These are phyloP conservation scores for Tricholoma terreum DNA, from an alignment of 768 basidiomycete genomes.

Conservation along the genomic window DNA sequence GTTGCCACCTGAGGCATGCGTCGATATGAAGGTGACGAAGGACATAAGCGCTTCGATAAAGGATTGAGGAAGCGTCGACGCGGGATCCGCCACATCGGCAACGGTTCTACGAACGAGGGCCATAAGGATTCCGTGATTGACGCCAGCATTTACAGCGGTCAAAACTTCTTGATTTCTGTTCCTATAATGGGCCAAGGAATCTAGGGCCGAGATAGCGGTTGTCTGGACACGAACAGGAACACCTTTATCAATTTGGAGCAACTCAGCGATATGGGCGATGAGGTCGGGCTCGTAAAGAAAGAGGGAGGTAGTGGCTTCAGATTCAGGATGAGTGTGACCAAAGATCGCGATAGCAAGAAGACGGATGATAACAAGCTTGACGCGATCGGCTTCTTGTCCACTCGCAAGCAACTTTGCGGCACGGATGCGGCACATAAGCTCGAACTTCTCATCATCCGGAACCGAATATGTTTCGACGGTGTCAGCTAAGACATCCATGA, in stretches of 20 bases:
- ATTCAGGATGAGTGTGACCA: constrained; percentile 81
- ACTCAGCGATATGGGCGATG: constrained; percentile 82
- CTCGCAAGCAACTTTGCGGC: constrained; percentile 66
- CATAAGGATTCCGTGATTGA: constrained; percentile 95
- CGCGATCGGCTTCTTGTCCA: constrained; percentile 58
- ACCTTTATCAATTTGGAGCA: constrained; percentile 76
- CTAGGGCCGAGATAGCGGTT: constrained; percentile 84
- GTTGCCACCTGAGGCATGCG: constrained; percentile 80
- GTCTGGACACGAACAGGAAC: constrained; percentile 75
- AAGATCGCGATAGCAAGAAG: constrained; percentile 89
- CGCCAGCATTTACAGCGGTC: constrained; percentile 88
- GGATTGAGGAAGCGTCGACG: constrained; percentile 64
- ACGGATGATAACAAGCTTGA: constrained; percentile 77
- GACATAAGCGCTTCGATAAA: constrained; percentile 83
- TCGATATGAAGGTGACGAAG: constrained; percentile 85
- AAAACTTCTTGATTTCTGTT: constrained; percentile 82
- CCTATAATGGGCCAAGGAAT: constrained; percentile 85
- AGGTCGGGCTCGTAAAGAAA: constrained; percentile 96
- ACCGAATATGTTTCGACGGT: constrained; percentile 63
- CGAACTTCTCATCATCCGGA: constrained; percentile 82
- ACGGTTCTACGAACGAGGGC: constrained; percentile 82
- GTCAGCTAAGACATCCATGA: constrained; percentile 79
- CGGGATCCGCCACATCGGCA: constrained; percentile 61
- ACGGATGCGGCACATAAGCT: constrained; percentile 83
- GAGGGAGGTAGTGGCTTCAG: constrained; percentile 71